Percentiles rank a stretch among this genome's conserved stretches.
These are phyloP conservation scores for Sapria himalayana DNA, from an alignment of 345 rosid genomes.

Conservation along the genomic window DNA sequence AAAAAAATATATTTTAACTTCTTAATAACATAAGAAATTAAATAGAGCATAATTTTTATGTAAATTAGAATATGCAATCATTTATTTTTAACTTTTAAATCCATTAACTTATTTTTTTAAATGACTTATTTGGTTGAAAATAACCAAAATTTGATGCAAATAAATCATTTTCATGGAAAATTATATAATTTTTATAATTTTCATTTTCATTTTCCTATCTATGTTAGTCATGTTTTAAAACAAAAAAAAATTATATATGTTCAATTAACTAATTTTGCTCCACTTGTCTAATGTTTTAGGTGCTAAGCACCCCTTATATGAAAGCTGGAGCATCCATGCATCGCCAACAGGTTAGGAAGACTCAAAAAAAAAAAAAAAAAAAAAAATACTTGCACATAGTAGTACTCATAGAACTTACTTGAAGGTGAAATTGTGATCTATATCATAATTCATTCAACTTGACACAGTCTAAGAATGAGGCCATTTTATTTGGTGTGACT, in stretches of 20 bases:
- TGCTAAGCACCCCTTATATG: conserved; percentile 76
- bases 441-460: too few species aligned
- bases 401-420: too few species aligned
- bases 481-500: too few species aligned
- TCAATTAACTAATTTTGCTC: not conserved
- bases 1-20: conserved; percentile 1
- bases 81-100: conserved; percentile 22
- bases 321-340: conserved; percentile 71
- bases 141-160: too few species aligned
- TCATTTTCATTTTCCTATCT: not conserved
- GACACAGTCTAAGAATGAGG: too few species aligned
- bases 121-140: too few species aligned
- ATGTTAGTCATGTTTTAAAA: conserved; percentile 5
- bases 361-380: too few species aligned
- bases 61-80: too few species aligned
- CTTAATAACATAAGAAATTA: not conserved
- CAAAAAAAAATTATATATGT: not conserved
- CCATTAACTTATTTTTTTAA: too few species aligned
- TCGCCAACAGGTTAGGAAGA: conserved; percentile 42
- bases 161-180: conserved; percentile 89
- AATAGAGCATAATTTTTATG: too few species aligned
- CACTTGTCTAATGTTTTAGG: conserved; percentile 22
- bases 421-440: too few species aligned
- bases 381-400: too few species aligned
- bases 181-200: conserved; percentile 37